phyloP scores from a whole-genome alignment of 352 stramenopile genomes.

The Thalassiosira livingstoniorum region DNA sequence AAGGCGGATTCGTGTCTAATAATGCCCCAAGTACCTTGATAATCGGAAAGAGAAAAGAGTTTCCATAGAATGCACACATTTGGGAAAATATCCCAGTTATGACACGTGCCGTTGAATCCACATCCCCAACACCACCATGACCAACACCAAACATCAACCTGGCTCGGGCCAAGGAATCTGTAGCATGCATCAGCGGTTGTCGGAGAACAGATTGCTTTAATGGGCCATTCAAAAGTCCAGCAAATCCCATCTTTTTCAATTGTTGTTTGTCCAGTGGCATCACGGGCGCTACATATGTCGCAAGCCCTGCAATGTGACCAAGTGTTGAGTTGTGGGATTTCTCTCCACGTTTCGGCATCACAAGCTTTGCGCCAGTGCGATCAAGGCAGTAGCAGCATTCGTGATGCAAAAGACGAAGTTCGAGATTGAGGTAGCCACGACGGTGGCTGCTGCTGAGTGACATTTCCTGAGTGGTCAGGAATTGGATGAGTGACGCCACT shows the following conservation, averaged over 20 bases:
- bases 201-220: constrained; percentile 77
- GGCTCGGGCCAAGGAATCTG: constrained; percentile 77
- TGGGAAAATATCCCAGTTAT: constrained; percentile 80
- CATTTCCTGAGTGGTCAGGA: constrained; percentile 81
- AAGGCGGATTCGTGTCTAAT: constrained; percentile 64
- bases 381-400: constrained; percentile 77
- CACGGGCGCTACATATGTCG: constrained; percentile 71
- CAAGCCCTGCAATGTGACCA: constrained; percentile 20
- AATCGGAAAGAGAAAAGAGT: constrained; percentile 79
- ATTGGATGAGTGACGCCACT: constrained; percentile 71
- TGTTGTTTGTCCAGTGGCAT: constrained; percentile 73
- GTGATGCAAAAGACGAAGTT: constrained; percentile 80
- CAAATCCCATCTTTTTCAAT: constrained; percentile 70
- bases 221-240: constrained; percentile 70
- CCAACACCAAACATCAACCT: constrained; percentile 79
- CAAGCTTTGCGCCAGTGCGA: constrained; percentile 66
- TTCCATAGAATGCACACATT: constrained; percentile 83
- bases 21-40: constrained; percentile 74
- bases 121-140: constrained; percentile 58
- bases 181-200: constrained; percentile 83
- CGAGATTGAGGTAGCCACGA: constrained; percentile 81
- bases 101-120: constrained; percentile 74
- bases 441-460: constrained; percentile 75
- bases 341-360: constrained; percentile 22
- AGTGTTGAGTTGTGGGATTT: constrained; percentile 25